Percentiles rank a stretch among this genome's conserved stretches.
phyloP scores from a whole-genome alignment of 2,329 filamentous ascomycete genomes.

The Colletotrichum tropicale region DNA sequence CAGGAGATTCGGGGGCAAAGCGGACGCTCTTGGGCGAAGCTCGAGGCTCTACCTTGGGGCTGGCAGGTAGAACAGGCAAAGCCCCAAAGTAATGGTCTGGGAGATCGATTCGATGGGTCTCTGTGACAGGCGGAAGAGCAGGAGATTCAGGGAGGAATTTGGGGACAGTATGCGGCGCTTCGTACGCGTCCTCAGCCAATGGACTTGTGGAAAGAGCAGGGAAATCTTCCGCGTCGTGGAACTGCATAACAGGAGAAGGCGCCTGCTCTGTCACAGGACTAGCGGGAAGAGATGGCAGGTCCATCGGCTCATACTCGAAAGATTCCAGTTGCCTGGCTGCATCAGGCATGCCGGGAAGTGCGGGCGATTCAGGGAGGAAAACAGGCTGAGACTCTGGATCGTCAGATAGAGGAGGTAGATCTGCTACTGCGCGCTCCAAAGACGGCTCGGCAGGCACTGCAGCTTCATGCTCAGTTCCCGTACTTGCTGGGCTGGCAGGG shows the following conservation, averaged over 20 bases:
- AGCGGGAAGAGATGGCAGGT: neutral
- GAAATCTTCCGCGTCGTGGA: neutral
- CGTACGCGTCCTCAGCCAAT: neutral
- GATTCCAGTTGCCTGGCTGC: neutral
- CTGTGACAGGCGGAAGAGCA: neutral
- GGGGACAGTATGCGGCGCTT: neutral
- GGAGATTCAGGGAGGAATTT: neutral
- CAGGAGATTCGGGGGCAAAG: neutral
- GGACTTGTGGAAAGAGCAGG: neutral
- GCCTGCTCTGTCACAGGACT: neutral
- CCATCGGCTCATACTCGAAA: neutral
- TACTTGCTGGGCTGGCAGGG: neutral
- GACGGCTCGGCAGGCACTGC: neutral
- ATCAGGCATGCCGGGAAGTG: neutral
- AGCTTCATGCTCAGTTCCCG: neutral
- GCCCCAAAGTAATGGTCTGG: neutral
- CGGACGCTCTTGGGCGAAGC: neutral
- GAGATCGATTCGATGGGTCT: neutral
- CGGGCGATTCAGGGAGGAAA: neutral
- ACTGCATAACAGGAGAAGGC: neutral
- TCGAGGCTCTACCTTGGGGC: neutral
- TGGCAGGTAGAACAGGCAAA: slow-evolving; percentile 3
- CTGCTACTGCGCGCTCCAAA: neutral
- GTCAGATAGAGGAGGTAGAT: slow-evolving; percentile 13
- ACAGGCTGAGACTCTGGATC: neutral